Base-by-base conservation (phyloP, 208 protist genomes). In the Trypanosoma conorhini region DNA sequence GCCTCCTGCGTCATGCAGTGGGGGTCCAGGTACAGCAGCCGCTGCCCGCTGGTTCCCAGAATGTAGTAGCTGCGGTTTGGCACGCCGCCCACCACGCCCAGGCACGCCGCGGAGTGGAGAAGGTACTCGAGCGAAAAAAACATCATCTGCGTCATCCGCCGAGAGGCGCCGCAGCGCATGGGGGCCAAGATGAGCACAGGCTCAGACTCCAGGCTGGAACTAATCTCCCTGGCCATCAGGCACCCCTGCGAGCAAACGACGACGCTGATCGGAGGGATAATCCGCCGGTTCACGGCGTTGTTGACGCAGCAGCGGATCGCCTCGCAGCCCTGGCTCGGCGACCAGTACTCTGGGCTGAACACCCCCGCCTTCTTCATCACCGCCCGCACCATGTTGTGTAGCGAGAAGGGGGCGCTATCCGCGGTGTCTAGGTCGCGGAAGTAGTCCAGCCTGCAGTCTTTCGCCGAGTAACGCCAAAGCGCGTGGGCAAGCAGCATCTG, bases 401-500 rank as follows among this genome's bases (percentile, higher is more conserved):
- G 63, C 3, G 86, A 88, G 56, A 94, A 94, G 8, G 83, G 78
- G 22, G 81, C 79, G 26, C 69, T 52, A 30, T 82, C 64, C 31
- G 17, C 68, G 21, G 67, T 70, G 46, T 64, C 64, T 40, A 67
- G 62, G 69, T 94, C 88, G 21, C 62, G 74, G 62, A 91, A 94
- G 48, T 79, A 66, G 21, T 77, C 67, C 12, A 89, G 67, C 21
- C 71, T 72, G 5, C 52, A 83, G 55, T 86, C 79, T 0, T 44
- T 38, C 46, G 46, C 28, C n/a, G 40, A 59, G 74, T 92, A 67
- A 3, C 73, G 67, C 28, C 67, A 62, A 26, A 96, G 67, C 48
- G 81, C 82, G 54, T 89, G 87, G n/a, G 86, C 87, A 22, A 96
- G 65, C 3, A 96, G 76, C 90, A 96, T 96, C 78, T 96, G 90